phyloP scores from a whole-genome alignment of 441 rosid genomes.

The Euphorbia celastroides region DNA sequence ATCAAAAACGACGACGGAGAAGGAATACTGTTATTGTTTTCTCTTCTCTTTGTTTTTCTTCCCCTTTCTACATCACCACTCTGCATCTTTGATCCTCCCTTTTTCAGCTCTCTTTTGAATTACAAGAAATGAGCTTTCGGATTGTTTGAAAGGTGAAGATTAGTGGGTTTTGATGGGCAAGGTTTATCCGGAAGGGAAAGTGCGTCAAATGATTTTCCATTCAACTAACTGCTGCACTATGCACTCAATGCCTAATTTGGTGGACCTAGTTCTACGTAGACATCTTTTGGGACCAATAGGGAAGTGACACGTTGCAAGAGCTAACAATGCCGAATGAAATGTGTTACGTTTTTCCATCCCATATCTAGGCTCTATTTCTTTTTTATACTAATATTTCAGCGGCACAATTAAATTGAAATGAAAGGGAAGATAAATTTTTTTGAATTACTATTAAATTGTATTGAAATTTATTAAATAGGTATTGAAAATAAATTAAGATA shows the following conservation, averaged over 20 bases:
- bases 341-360: no score
- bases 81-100: slow-evolving; percentile 21
- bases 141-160: slow-evolving; percentile 5
- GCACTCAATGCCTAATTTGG: not conserved
- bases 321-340: no score
- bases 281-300: not conserved
- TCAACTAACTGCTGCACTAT: slow-evolving; percentile 12
- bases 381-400: no score
- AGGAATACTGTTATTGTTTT: slow-evolving; percentile 21
- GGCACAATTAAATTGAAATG: no score
- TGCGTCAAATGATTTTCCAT: slow-evolving; percentile 13
- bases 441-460: no score
- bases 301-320: not conserved
- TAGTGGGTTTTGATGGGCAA: slow-evolving; percentile 13
- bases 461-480: no score
- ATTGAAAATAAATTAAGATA: no score
- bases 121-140: not conserved
- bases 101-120: not conserved
- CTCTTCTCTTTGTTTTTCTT: slow-evolving; percentile 21
- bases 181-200: slow-evolving; percentile 1
- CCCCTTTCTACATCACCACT: slow-evolving; percentile 34
- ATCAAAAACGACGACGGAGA: slow-evolving; percentile 30
- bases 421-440: no score
- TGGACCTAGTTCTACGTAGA: not conserved
- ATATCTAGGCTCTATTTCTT: no score